Percentiles rank a stretch among this genome's conserved stretches.
Conservation (phyloP, 2,329 filamentous ascomycete genomes). For the Hypomyces perniciosus region DNA sequence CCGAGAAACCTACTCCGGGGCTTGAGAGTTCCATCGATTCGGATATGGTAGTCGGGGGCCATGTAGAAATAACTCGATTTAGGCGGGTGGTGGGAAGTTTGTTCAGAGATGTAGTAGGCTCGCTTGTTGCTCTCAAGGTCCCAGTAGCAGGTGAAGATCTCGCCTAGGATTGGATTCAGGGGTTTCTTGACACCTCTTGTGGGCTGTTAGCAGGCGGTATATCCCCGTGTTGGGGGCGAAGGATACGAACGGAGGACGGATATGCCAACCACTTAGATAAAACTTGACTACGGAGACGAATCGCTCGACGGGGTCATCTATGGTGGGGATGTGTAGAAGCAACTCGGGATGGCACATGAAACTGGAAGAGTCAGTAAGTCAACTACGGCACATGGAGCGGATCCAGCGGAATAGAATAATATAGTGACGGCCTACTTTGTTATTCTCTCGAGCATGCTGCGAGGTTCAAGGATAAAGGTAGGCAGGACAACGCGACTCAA, state of each 20-base stretch:
- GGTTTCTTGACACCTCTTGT: slow-evolving; percentile 93
- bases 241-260: slow-evolving; percentile 78
- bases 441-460: slow-evolving; percentile 97
- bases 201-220: slow-evolving; percentile 17
- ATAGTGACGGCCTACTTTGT: slow-evolving; percentile 66
- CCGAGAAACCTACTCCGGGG: slow-evolving; percentile 91
- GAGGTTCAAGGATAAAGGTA: slow-evolving; percentile 95
- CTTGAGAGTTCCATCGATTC: slow-evolving; percentile 93
- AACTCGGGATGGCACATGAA: slow-evolving; percentile 99
- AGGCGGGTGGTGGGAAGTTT: slow-evolving; percentile 95
- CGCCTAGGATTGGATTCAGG: slow-evolving; percentile 90
- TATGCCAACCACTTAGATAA: slow-evolving; percentile 97
- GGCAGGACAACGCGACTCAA: slow-evolving; percentile 89
- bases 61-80: slow-evolving; percentile 99
- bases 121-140: slow-evolving; percentile 76
- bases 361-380: slow-evolving; percentile 41
- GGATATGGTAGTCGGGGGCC: slow-evolving; percentile 86
- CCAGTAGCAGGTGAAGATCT: slow-evolving; percentile 95
- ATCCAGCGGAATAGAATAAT: not conserved
- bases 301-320: slow-evolving; percentile 82
- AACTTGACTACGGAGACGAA: slow-evolving; percentile 97
- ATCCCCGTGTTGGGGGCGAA: not conserved
- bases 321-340: slow-evolving; percentile 76
- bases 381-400: slow-evolving; percentile 5
- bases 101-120: slow-evolving; percentile 94